Percentiles rank a stretch among this genome's conserved stretches.
Conservation (phyloP, 495 filamentous ascomycete species). For the Podospora appendiculata region DNA sequence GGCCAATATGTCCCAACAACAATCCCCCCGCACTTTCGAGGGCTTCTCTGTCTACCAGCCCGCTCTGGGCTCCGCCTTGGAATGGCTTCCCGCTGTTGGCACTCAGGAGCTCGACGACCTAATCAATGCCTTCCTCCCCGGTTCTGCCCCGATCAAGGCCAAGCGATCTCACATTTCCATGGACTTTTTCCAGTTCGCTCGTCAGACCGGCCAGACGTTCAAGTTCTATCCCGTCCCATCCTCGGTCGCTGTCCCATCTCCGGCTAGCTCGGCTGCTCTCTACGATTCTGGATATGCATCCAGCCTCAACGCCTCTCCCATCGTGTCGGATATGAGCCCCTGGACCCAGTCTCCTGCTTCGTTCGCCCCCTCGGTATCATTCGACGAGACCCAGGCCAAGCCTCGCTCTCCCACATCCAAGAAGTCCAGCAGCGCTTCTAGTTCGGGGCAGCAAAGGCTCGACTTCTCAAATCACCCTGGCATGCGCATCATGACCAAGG, state of each 20-base stretch:
- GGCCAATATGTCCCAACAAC: constrained; percentile 31
- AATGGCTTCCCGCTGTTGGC: constrained; percentile 47
- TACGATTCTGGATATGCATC: constrained; percentile 37
- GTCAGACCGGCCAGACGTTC: constrained; percentile 36
- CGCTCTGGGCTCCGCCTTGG: constrained; percentile 38
- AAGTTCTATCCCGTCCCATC: constrained; percentile 43
- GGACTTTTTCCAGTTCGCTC: constrained; percentile 43
- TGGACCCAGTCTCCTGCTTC: constrained; percentile 27
- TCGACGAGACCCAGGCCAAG: constrained; percentile 7
- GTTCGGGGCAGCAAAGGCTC: constrained; percentile 18
- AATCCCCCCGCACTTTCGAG: constrained; percentile 30
- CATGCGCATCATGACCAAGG: constrained; percentile 53
- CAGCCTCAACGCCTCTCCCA: constrained; percentile 37
- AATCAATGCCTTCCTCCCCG: constrained; percentile 43
- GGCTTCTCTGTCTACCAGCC: constrained; percentile 45
- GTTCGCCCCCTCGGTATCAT: constrained; percentile 13
- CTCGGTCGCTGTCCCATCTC: constrained; percentile 27
- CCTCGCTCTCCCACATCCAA: constrained; percentile 8
- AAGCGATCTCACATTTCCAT: constrained; percentile 46
- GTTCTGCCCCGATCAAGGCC: constrained; percentile 39
- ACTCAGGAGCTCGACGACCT: constrained; percentile 45
- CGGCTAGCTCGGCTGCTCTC: constrained; percentile 23
- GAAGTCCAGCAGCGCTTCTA: constrained; percentile 14
- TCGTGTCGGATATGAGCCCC: constrained; percentile 27
- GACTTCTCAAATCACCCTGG: constrained; percentile 45